Evolutionary conservation across 192 early-diverging fungal species (phyloP).

Genomic region (Podila minutissima): DNA sequence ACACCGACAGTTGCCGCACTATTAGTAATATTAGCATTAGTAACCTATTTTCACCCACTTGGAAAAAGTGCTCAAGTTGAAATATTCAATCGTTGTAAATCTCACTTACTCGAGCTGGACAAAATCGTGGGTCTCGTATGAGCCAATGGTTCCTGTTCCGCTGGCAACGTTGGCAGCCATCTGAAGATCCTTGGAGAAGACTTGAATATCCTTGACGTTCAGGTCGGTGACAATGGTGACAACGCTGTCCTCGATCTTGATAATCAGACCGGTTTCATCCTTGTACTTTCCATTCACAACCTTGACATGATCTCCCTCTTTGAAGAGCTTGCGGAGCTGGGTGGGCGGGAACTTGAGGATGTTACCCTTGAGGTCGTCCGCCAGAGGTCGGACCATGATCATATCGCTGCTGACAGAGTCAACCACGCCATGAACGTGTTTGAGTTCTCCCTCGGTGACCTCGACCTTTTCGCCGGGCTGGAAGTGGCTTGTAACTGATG

Average conservation of each 20-base stretch:
- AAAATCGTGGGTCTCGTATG: conserved; percentile 90
- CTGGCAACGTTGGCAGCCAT: conserved; percentile 77
- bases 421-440: conserved; percentile 80
- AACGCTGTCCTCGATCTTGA: conserved; percentile 83
- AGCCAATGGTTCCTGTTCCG: conserved; percentile 64
- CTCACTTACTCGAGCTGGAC: conserved; percentile 77
- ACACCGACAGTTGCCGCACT: conserved; percentile 79
- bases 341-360: conserved; percentile 63
- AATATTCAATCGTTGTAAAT: background rate
- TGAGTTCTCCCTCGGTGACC: conserved; percentile 85
- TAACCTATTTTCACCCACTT: too few species aligned
- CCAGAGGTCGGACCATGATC: conserved; percentile 74
- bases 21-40: background rate
- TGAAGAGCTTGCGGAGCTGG: conserved; percentile 92
- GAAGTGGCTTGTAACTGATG: conserved; percentile 64
- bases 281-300: conserved; percentile 88
- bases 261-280: conserved; percentile 89
- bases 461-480: conserved; percentile 88
- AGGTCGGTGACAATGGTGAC: conserved; percentile 83
- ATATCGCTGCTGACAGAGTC: conserved; percentile 75
- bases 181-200: conserved; percentile 91
- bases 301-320: conserved; percentile 92
- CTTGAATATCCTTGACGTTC: conserved; percentile 77
- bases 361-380: conserved; percentile 62
- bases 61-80: too few species aligned